phyloP scores from a whole-genome alignment of 495 filamentous ascomycete species.

The Parachaetomium inaequale region DNA sequence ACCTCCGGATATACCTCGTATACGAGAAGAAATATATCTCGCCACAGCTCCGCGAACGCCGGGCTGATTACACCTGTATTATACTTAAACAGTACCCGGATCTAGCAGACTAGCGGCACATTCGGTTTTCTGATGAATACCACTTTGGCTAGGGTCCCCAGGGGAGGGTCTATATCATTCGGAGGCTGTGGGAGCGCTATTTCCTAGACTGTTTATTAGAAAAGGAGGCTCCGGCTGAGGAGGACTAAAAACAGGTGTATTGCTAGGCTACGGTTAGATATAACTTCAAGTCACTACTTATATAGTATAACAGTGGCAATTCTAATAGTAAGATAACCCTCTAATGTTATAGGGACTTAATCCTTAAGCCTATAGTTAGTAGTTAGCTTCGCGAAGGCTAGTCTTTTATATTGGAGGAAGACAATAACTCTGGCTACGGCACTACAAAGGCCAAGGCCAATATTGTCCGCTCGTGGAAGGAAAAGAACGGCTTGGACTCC shows the following conservation, averaged over 20 bases:
- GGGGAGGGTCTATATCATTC: neutral
- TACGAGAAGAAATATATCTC: neutral
- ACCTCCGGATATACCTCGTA: neutral
- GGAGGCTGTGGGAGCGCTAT: neutral
- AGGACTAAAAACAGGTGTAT: neutral
- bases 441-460: neutral
- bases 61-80: neutral
- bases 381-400: neutral
- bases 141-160: slow-evolving; percentile 1
- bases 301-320: neutral
- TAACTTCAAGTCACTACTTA: neutral
- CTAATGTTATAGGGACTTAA: neutral
- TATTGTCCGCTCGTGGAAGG: too few relatives aligned
- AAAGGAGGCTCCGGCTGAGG: neutral
- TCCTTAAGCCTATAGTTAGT: neutral
- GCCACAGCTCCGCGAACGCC: neutral
- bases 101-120: neutral
- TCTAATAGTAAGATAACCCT: neutral
- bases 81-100: neutral
- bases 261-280: neutral
- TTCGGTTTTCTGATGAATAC: neutral
- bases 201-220: neutral
- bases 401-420: neutral
- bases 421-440: neutral
- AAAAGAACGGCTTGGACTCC: neutral